These are phyloP conservation scores for Yueomyces sp. DNA, from an alignment of 805 yeast genomes.

Conservation along the genomic window DNA sequence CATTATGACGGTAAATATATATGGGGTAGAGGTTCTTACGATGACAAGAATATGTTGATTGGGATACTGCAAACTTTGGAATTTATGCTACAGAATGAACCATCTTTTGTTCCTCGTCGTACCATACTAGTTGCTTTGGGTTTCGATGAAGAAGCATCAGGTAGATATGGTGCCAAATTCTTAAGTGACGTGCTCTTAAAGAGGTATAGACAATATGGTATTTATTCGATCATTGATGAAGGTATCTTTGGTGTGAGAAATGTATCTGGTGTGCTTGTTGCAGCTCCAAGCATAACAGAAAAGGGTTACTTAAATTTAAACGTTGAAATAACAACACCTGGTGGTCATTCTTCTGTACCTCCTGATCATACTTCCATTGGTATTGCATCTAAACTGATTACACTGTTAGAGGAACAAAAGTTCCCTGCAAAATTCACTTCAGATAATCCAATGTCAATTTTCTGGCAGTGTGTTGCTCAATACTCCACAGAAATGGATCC, in stretches of 20 bases:
- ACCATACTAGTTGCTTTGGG: conserved; percentile 56
- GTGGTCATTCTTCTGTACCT: conserved; percentile 75
- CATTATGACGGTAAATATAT: conserved; percentile 48
- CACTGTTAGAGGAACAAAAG: conserved; percentile 43
- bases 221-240: conserved; percentile 63
- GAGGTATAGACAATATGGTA: conserved; percentile 45
- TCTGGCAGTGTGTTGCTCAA: conserved; percentile 50
- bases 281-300: conserved; percentile 46
- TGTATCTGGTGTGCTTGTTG: conserved; percentile 34
- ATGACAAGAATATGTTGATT: conserved; percentile 58
- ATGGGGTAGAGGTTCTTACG: conserved; percentile 71
- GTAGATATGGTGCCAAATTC: conserved; percentile 43
- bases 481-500: conserved; percentile 21
- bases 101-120: conserved; percentile 43
- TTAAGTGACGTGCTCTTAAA: conserved; percentile 34
- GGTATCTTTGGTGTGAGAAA: conserved; percentile 28
- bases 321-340: conserved; percentile 43
- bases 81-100: conserved; percentile 34
- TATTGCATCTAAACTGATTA: conserved; percentile 45
- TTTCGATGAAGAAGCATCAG: conserved; percentile 67
- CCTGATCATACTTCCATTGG: conserved; percentile 78
- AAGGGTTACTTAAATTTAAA: conserved; percentile 45
- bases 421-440: conserved; percentile 24
- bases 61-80: conserved; percentile 59
- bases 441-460: conserved; percentile 46